phyloP scores from a whole-genome alignment of 139 green algal species.

The Closterium sp. region DNA sequence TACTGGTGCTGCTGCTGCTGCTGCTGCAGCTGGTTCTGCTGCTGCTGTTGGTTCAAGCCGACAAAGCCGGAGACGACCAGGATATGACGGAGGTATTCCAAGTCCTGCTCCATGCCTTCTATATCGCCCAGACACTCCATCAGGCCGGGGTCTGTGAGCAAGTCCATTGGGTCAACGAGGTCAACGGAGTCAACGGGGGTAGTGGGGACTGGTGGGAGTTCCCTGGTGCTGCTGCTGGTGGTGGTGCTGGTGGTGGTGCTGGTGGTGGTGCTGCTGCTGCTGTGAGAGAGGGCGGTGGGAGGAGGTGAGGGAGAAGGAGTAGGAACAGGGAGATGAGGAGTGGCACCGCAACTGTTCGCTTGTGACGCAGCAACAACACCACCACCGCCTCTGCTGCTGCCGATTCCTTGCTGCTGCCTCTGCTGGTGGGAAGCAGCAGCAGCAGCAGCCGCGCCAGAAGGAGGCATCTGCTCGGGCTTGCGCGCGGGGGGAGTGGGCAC shows the following conservation, averaged over 20 bases:
- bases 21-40: not conserved
- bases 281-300: not conserved
- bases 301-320: not conserved
- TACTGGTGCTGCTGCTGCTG: not conserved
- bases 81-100: conserved; percentile 22
- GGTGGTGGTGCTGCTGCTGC: not conserved
- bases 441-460: not conserved
- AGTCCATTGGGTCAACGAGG: not conserved
- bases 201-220: not conserved
- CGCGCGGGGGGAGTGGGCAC: not conserved
- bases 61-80: conserved; percentile 20
- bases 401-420: not conserved
- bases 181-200: not conserved
- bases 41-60: not conserved
- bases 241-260: not conserved
- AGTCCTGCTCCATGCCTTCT: conserved; percentile 18
- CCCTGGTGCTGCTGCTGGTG: not conserved
- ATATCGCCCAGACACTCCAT: not conserved
- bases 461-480: not conserved
- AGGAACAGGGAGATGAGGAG: no score
- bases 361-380: not conserved
- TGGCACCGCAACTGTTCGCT: not conserved
- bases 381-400: not conserved
- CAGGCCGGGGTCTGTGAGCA: not conserved
- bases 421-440: not conserved